phyloP scores from a whole-genome alignment of 345 rosid genomes.

The Ricinus communis region DNA sequence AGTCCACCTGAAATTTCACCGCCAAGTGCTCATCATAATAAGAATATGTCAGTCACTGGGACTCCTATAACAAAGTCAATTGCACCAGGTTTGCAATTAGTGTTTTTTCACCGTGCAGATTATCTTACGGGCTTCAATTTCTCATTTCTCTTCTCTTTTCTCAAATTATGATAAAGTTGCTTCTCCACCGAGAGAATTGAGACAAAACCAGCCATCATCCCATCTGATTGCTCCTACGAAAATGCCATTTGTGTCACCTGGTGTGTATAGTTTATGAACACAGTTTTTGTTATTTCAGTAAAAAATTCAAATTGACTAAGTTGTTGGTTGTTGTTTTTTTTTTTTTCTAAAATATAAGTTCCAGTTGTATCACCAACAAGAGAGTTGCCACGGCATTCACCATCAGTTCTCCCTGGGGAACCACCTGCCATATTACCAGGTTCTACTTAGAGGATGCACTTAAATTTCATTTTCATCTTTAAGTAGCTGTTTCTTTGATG shows the following conservation, averaged over 20 bases:
- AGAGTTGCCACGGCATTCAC: constrained; percentile 14
- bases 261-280: constrained; percentile 14
- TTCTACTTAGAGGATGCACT: constrained; percentile 24
- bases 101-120: constrained; percentile 1
- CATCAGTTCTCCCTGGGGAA: constrained; percentile 30
- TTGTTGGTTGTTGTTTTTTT: constrained; percentile 9
- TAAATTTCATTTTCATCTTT: constrained; percentile 7
- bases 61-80: constrained; percentile 21
- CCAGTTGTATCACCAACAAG: constrained; percentile 15
- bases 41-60: constrained; percentile 16
- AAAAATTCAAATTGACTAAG: background rate
- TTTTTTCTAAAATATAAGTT: constrained; percentile 21
- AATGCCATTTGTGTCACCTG: constrained; percentile 24
- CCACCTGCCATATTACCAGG: constrained; percentile 54
- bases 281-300: background rate
- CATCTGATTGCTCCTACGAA: constrained; percentile 26
- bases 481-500: constrained; percentile 18
- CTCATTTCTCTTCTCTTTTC: constrained; percentile 9
- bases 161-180: constrained; percentile 28
- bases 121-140: constrained; percentile 11
- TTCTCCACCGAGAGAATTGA: constrained; percentile 41
- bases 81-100: constrained; percentile 19
- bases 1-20: constrained; percentile 20
- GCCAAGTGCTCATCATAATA: constrained; percentile 19
- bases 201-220: constrained; percentile 36